A percentile compares a stretch with the other conserved stretches of the same genome.
phyloP scores from a whole-genome alignment of 768 basidiomycete genomes.

The Xanthoconium stramineum region DNA sequence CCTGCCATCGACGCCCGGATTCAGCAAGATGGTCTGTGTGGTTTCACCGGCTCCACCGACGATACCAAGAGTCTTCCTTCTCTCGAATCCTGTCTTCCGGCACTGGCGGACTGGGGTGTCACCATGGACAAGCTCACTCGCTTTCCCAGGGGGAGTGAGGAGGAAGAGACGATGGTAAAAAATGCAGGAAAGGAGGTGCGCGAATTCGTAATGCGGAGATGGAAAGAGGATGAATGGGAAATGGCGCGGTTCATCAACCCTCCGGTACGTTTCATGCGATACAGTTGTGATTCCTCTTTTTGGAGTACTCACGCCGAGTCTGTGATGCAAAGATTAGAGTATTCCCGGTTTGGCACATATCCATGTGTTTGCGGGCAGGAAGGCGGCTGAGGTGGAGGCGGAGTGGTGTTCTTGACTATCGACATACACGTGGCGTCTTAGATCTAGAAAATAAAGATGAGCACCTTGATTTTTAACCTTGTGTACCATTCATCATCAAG shows the following conservation, averaged over 20 bases:
- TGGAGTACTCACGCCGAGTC: background rate
- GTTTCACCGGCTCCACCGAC: slow-evolving; percentile 64
- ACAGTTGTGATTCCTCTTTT: background rate
- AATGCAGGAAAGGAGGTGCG: slow-evolving; percentile 57
- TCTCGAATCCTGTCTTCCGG: slow-evolving; percentile 54
- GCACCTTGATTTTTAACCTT: background rate
- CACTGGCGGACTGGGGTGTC: slow-evolving; percentile 67
- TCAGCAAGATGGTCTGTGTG: slow-evolving; percentile 75
- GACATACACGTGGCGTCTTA: background rate
- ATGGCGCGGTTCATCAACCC: slow-evolving; percentile 92
- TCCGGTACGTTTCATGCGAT: slow-evolving; percentile 48
- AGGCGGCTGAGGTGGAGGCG: slow-evolving; percentile 28
- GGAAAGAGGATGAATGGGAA: slow-evolving; percentile 76
- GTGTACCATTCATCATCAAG: background rate
- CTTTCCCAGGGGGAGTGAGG: slow-evolving; percentile 48
- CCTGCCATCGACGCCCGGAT: slow-evolving; percentile 53
- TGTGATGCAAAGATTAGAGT: slow-evolving; percentile 64
- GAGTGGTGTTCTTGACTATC: slow-evolving; percentile 12
- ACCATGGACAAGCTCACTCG: slow-evolving; percentile 58
- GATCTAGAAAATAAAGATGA: slow-evolving; percentile 6
- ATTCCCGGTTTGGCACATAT: slow-evolving; percentile 78
- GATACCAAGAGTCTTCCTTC: slow-evolving; percentile 59
- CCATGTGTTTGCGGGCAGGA: slow-evolving; percentile 79
- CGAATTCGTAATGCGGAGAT: slow-evolving; percentile 59
- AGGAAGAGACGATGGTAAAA: slow-evolving; percentile 50